Conservation (phyloP, 1,284 basidiomycete genomes). For the Heterobasidion irregulare region DNA sequence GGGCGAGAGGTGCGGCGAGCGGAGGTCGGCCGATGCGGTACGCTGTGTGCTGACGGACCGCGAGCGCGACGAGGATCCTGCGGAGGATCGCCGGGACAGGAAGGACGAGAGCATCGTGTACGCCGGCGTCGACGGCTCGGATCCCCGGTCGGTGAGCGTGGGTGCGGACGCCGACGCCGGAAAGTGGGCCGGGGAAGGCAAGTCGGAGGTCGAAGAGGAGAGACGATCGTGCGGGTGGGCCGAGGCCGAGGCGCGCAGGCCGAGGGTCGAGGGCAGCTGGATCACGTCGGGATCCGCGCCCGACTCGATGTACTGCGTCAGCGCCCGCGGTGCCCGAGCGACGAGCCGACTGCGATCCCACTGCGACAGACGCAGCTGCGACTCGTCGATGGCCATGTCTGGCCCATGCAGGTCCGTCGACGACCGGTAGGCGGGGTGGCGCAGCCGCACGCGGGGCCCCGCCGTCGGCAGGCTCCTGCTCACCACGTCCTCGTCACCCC, state of each 20-base stretch:
- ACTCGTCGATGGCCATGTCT: conserved; percentile 4
- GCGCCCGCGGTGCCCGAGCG: conserved; percentile 58
- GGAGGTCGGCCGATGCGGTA: not conserved
- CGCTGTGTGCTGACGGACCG: not conserved
- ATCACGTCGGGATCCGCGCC: conserved; percentile 33
- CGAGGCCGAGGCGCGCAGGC: conserved; percentile 40
- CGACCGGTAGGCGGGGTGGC: conserved; percentile 1
- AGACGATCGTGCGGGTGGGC: conserved; percentile 20
- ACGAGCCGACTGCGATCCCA: conserved; percentile 46
- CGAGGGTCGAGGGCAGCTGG: conserved; percentile 60
- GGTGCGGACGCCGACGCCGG: not conserved
- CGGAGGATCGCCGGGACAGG: conserved; percentile 21
- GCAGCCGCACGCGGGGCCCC: conserved; percentile 11
- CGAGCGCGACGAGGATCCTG: conserved; percentile 2
- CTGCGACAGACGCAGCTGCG: conserved; percentile 42
- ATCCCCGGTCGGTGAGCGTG: not conserved
- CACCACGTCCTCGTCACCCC: conserved; percentile 7
- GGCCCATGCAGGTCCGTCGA: conserved; percentile 1
- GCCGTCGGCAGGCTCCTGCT: conserved; percentile 9
- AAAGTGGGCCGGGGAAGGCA: conserved; percentile 7
- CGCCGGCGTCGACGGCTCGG: conserved; percentile 32
- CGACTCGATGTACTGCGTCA: conserved; percentile 62
- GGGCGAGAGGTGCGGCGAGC: conserved; percentile 5
- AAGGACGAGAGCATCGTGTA: conserved; percentile 51
- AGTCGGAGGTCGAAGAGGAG: conserved; percentile 4